Percentiles rank a stretch among this genome's conserved stretches.
Evolutionary conservation across 1,284 basidiomycete genomes (phyloP).

Genomic region (Apiotrichum sp.): DNA sequence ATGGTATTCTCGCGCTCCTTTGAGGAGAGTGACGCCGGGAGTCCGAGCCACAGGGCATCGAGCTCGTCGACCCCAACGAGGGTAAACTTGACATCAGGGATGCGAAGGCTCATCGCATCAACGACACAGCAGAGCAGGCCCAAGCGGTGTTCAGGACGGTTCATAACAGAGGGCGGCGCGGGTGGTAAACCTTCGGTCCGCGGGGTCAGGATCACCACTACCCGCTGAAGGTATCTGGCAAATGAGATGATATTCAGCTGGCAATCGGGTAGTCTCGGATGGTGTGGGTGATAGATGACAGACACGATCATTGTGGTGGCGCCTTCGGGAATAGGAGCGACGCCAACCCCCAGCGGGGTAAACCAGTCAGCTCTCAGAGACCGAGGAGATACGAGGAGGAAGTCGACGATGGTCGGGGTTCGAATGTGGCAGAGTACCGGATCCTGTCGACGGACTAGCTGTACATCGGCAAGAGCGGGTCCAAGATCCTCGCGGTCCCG

Average conservation of each 20-base stretch:
- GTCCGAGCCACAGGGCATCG: background rate
- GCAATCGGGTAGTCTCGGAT: background rate
- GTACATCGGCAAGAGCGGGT: constrained; percentile 1
- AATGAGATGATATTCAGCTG: background rate
- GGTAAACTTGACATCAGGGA: constrained; percentile 2
- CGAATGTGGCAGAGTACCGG: constrained; percentile 3
- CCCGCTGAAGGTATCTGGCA: background rate
- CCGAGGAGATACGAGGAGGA: background rate
- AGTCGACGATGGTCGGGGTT: background rate
- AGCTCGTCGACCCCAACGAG: constrained; percentile 1
- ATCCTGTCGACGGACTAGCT: background rate
- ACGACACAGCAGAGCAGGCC: background rate
- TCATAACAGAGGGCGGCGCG: background rate
- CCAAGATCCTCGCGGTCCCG: background rate
- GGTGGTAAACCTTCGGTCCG: background rate
- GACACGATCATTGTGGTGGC: constrained; percentile 1
- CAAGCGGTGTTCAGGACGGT: background rate
- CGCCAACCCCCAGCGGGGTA: background rate
- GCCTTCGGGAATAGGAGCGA: background rate
- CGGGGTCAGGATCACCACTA: constrained; percentile 1
- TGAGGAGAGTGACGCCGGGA: background rate
- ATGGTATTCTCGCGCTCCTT: background rate
- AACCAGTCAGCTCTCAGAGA: background rate
- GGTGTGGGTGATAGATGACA: background rate
- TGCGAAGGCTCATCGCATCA: background rate